These are phyloP conservation scores for Lachnellula subtilissima DNA, from an alignment of 2,329 filamentous ascomycete genomes.

Conservation along the genomic window DNA sequence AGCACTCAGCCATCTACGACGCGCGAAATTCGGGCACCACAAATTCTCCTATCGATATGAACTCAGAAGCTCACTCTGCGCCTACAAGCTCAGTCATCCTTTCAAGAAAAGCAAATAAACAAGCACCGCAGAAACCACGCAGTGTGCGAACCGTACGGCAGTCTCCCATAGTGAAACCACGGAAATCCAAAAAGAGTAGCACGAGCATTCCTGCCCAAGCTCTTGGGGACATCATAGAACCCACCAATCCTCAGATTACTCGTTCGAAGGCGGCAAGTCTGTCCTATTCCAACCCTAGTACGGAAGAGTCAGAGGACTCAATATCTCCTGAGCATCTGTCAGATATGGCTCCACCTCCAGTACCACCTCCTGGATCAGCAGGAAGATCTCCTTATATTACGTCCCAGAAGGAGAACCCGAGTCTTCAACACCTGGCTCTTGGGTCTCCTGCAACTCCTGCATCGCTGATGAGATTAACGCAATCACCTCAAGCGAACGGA, in stretches of 20 bases:
- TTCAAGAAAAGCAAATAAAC: conserved; percentile 21
- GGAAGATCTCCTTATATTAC: conserved; percentile 64
- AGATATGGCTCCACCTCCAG: conserved; percentile 63
- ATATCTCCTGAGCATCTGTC: conserved; percentile 59
- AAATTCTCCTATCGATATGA: conserved; percentile 31
- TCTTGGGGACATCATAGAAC: conserved; percentile 33
- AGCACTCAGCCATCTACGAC: conserved; percentile 38
- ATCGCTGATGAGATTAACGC: conserved; percentile 73
- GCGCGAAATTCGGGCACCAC: conserved; percentile 35
- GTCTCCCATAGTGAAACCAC: conserved; percentile 37
- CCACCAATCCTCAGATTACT: conserved; percentile 29
- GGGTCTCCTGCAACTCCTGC: conserved; percentile 74
- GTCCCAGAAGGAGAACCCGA: conserved; percentile 43
- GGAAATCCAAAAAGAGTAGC: conserved; percentile 40
- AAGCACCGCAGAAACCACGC: conserved; percentile 20
- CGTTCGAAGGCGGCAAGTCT: conserved; percentile 36
- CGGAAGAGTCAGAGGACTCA: conserved; percentile 58
- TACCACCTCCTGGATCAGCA: conserved; percentile 60
- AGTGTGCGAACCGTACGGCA: conserved; percentile 32
- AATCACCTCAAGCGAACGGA: conserved; percentile 28
- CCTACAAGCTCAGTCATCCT: conserved; percentile 19
- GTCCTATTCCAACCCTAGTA: conserved; percentile 28
- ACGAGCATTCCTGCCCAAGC: conserved; percentile 41
- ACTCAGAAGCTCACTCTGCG: conserved; percentile 25
- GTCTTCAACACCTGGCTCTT: conserved; percentile 31